Percentiles rank a stretch among this genome's conserved stretches.
Conservation (phyloP, 495 filamentous ascomycete species). For the Podospora didyma region DNA sequence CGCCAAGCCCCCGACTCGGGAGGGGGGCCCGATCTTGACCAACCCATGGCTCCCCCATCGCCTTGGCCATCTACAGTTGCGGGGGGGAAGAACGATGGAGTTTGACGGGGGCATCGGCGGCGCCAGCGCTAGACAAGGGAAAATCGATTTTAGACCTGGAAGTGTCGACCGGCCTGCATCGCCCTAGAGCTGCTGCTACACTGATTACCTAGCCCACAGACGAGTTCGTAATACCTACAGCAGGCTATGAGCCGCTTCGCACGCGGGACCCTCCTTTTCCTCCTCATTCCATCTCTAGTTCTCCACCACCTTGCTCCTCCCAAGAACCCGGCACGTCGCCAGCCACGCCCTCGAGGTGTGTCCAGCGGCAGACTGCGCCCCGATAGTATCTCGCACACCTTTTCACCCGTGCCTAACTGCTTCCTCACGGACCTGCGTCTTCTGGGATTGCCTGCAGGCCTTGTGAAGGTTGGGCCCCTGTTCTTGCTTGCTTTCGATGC, state of each 20-base stretch:
- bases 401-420: conserved; percentile 23
- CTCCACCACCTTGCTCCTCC: no score
- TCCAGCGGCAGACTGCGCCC: conserved; percentile 5
- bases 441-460: conserved; percentile 5
- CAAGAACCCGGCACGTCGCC: conserved; percentile 2
- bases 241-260: no score
- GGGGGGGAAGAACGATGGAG: neutral
- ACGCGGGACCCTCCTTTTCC: no score
- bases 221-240: neutral
- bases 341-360: conserved; percentile 17
- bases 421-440: conserved; percentile 34
- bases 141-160: neutral
- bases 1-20: neutral
- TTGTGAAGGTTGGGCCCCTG: neutral
- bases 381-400: conserved; percentile 1
- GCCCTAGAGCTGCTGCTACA: conserved; percentile 14
- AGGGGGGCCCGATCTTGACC: neutral
- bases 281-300: no score
- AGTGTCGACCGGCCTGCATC: conserved; percentile 14
- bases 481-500: neutral
- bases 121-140: neutral
- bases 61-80: neutral
- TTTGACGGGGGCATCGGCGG: neutral
- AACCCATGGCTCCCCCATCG: neutral
- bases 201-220: neutral